A percentile compares a stretch with the other conserved stretches of the same genome.
These are phyloP conservation scores for Pseudisothecium myosuroides DNA, from an alignment of 225 moss, liverwort and hornwort genomes.

Conservation along the genomic window DNA sequence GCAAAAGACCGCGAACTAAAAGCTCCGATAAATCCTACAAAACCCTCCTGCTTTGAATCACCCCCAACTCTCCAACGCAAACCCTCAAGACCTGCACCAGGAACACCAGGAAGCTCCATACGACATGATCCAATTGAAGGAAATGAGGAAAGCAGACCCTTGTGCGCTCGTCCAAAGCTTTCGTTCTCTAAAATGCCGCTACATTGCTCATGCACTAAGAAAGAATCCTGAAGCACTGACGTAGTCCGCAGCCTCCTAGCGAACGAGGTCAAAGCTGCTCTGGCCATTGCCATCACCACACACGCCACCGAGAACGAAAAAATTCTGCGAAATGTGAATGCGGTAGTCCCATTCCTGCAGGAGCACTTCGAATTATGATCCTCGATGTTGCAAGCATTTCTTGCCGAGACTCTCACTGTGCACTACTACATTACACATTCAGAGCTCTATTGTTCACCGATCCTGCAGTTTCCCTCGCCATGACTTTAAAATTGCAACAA, in stretches of 20 bases:
- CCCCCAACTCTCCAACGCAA: neutral
- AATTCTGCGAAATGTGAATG: neutral
- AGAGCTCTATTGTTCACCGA: neutral
- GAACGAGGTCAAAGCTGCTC: neutral
- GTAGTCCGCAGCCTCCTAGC: neutral
- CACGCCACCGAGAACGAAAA: neutral
- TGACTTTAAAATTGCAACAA: neutral
- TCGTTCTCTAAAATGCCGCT: neutral
- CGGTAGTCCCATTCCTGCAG: neutral
- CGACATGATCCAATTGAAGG: neutral
- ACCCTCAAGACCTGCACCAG: neutral
- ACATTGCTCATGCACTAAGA: neutral
- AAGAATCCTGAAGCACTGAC: neutral
- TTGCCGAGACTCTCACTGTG: neutral
- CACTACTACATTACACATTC: neutral
- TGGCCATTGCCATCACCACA: constrained; percentile 5
- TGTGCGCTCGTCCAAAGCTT: neutral
- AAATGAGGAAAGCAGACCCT: neutral
- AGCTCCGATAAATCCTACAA: neutral
- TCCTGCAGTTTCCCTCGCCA: neutral
- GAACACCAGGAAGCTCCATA: neutral
- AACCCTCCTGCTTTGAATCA: neutral
- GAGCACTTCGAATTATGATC: neutral
- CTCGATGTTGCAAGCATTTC: neutral
- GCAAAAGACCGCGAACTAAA: constrained; percentile 10